Percentiles rank a stretch among this genome's conserved stretches.
Evolutionary conservation across 2,329 filamentous ascomycete genomes (phyloP).

Genomic region (Metarhizium brunneum): DNA sequence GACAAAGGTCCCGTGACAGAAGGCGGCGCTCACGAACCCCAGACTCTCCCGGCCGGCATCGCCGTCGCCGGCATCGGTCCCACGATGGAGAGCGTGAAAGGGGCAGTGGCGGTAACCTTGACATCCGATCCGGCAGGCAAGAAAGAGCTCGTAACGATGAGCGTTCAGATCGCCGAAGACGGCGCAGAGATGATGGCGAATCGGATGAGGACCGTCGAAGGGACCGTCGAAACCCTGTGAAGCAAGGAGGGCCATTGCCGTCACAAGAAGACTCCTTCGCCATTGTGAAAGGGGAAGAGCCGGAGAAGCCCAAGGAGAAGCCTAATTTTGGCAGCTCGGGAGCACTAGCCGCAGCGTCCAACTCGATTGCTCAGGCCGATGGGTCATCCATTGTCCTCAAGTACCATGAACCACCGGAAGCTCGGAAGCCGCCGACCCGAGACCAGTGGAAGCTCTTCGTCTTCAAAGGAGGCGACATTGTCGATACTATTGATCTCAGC

Average conservation of each 20-base stretch:
- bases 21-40: conserved; percentile 23
- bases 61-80: conserved; percentile 9
- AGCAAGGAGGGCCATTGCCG: conserved; percentile 41
- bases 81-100: conserved; percentile 17
- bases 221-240: conserved; percentile 14
- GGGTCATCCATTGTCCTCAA: conserved; percentile 76
- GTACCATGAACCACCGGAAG: conserved; percentile 92
- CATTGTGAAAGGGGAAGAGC: conserved; percentile 35
- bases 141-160: conserved; percentile 24
- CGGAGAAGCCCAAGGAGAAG: conserved; percentile 65
- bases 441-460: conserved; percentile 85
- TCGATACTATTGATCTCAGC: conserved; percentile 73
- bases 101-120: conserved; percentile 8
- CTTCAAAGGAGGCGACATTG: conserved; percentile 73
- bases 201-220: conserved; percentile 12
- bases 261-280: conserved; percentile 54
- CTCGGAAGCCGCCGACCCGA: conserved; percentile 71
- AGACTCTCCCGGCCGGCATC: conserved; percentile 13
- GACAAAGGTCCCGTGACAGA: conserved; percentile 20
- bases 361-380: conserved; percentile 60
- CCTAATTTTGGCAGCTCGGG: conserved; percentile 80
- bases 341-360: conserved; percentile 77
- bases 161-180: conserved; percentile 16
- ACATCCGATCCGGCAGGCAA: conserved; percentile 13
- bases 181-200: conserved; percentile 9